Conservation (phyloP, 768 basidiomycete genomes). For the Cystofilobasidium ferigula region DNA sequence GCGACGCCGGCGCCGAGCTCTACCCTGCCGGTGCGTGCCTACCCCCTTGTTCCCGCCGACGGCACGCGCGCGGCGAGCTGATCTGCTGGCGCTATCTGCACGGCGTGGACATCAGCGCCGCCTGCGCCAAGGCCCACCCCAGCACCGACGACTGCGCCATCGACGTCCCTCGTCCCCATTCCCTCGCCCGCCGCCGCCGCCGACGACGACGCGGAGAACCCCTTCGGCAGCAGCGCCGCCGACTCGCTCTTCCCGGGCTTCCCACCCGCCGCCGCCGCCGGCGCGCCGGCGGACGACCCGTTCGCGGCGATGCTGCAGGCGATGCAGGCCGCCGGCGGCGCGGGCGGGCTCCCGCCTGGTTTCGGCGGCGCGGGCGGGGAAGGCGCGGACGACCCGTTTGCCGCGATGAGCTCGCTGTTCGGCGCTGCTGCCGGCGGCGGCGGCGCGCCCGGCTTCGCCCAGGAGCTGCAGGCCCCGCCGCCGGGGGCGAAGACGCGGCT, state of each 20-base stretch:
- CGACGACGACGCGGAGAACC: no score
- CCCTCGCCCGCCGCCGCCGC: no score
- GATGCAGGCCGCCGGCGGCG: conserved; percentile 20
- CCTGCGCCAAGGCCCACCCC: no score
- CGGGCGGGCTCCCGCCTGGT: conserved; percentile 3
- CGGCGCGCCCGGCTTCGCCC: conserved; percentile 3
- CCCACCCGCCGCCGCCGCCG: neutral
- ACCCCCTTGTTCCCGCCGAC: no score
- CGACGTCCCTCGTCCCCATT: no score
- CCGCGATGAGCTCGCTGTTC: conserved; percentile 1
- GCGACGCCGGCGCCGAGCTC: conserved; percentile 24
- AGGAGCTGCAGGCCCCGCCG: conserved; percentile 2
- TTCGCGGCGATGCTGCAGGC: conserved; percentile 17
- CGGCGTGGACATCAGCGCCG: no score
- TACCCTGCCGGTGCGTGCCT: conserved; percentile 12
- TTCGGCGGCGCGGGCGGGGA: neutral
- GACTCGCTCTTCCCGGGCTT: neutral
- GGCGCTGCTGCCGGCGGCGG: conserved; percentile 6
- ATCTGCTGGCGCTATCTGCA: no score
- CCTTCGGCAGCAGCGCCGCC: neutral
- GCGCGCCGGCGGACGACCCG: neutral
- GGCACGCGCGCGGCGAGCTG: no score
- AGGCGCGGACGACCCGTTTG: neutral
- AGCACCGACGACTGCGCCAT: no score
- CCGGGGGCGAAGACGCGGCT: conserved; percentile 26